A percentile compares a stretch with the other conserved stretches of the same genome.
These are phyloP conservation scores for Lactarius trivialis DNA, from an alignment of 768 basidiomycete genomes.

Conservation along the genomic window DNA sequence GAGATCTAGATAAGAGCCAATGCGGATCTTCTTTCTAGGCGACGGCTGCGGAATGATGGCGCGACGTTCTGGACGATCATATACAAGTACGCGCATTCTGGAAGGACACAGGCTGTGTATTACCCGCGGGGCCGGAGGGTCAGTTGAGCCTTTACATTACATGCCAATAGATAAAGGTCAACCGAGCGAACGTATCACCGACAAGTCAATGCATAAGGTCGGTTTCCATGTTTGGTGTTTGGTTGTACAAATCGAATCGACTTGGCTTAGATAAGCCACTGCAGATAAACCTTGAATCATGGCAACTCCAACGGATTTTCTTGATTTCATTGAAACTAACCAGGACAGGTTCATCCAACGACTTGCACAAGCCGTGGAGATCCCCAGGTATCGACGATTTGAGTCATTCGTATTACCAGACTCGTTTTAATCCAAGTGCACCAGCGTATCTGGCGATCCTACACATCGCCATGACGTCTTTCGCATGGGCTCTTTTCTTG, in stretches of 20 bases:
- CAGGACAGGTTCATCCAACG: conserved; percentile 69
- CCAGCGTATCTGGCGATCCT: conserved; percentile 62
- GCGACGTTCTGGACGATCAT: conserved; percentile 27
- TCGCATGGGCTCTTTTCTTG: conserved; percentile 81
- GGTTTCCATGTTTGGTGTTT: too few species aligned
- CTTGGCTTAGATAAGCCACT: not conserved
- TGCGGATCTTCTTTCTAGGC: too few species aligned
- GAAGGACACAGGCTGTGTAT: conserved; percentile 54
- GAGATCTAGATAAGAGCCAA: conserved; percentile 50
- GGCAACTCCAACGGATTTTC: conserved; percentile 32
- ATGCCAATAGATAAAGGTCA: too few species aligned
- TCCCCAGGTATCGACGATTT: conserved; percentile 50
- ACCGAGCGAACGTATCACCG: too few species aligned
- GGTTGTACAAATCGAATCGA: conserved; percentile 25
- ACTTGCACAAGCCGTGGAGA: conserved; percentile 74
- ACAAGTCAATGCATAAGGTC: conserved; percentile 49
- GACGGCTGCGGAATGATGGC: conserved; percentile 28
- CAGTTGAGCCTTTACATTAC: too few species aligned
- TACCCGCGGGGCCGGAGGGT: conserved; percentile 26
- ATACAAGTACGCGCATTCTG: conserved; percentile 49
- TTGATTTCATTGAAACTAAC: conserved; percentile 59
- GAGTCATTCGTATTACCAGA: not conserved
- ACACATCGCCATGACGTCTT: conserved; percentile 69
- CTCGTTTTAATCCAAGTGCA: not conserved
- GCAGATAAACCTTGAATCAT: conserved; percentile 23